Base-by-base conservation (phyloP, 179 eudicot species). In the Actinidia arguta region DNA sequence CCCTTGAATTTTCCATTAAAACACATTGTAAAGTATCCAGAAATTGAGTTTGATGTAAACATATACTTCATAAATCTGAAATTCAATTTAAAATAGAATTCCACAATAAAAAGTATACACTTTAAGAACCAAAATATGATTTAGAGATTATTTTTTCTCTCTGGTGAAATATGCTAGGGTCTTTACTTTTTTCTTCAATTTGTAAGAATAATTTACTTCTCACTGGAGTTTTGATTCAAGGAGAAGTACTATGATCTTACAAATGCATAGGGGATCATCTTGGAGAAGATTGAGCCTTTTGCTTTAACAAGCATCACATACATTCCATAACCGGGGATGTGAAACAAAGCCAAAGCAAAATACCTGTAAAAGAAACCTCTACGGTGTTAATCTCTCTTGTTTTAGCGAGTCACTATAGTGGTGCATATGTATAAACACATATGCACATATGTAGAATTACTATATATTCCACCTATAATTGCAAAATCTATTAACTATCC, bases 241-340 rank as follows among this genome's bases (percentile, higher is more conserved):
- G 73, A 66, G 44, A 61, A 70, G 42, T 61, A 85, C 8, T 83
- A 81, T 56, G 67, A 90, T 91, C 92, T 93, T 76, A 90, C 67
- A 82, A 88, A 93, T 77, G 92, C 78, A 67, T 17, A 63, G 20
- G 95, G 94, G 66, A 92, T 92, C 83, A 90, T 76, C 86, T 83
- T 87, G 5, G 98, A 90, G 86, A 92, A 92, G 16, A 92, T 81
- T 6, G 84, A 83, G 70, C 79, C 82, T 83, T 92, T 93, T 31
- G 87, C 93, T 85, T 88, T 91, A 22, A 88, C 81, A 56, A 96
- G 88, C 88, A 90, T 51, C 56, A 86, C 82, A 84, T 91, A 96
- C 12, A 93, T 61, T n/a, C 96, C 98, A 72, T 93, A 96, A 83
- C 97, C 94, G 1, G 97, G 98, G 13, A 94, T 13, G 80, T 96